Evolutionary conservation across 2,329 filamentous ascomycete genomes (phyloP), one percentile per base, ranked within the genome.

Genomic region (Emergomyces pasteurianus): DNA sequence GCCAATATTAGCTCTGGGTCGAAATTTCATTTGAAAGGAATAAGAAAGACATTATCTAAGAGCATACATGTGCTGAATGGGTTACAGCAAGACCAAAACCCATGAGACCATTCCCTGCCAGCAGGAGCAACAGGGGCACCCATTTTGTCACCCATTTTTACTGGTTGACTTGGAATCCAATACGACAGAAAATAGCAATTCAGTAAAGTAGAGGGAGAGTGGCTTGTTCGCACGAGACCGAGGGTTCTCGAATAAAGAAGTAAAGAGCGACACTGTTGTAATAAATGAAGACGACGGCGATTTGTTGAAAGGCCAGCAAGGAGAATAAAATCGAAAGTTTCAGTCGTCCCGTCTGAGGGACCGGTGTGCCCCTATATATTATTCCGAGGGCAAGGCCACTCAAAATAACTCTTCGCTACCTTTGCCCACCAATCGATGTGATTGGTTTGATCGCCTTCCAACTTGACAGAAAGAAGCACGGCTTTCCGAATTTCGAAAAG

Each of bases 41-140:
- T n/a, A 21, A n/a, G n/a, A 53, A 14, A 21, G 52, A 12, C 16
- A 16, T 21, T 16, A 46, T 26, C 26, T 38, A 21, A 21, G 40
- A 36, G 60, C 66, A 54, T 61, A 74, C 72, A 74, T 54, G 68
- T 70, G 57, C 67, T 62, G 34, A 67, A 60, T 9, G 72, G 71
- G 14, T 66, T 67, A 62, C 63, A 73, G 62, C 72, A 74, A 61
- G 69, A 67, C 63, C 70, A 74, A 58, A 74, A 66, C 9, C 65
- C 65, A 57, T 68, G 65, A 8, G 67, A 64, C 72, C 72, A 74
- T 55, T 70, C 66, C 60, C 62, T 64, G 36, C 53, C 53, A 23
- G 53, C 34, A 36, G 49, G 49, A 16, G 28, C 49, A 34, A 34
- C 28, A 12, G 49, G 28, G 10, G 49, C 28, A 36, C 28, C 31